Base-by-base conservation (phyloP, 306 rosid species). In the Lablab purpureus region DNA sequence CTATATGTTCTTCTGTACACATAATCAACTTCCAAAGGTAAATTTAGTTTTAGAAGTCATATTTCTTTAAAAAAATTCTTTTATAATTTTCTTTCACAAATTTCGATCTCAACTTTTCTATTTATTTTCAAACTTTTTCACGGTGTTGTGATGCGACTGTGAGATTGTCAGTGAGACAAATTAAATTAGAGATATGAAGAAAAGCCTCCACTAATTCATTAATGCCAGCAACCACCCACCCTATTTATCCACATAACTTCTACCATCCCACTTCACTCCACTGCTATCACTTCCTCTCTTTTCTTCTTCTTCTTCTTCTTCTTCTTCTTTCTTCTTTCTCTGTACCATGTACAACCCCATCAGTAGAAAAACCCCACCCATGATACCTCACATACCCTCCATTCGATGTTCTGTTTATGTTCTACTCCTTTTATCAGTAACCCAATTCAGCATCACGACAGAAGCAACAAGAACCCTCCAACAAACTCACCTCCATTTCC, bases 301-400 rank as follows among this genome's bases (percentile, higher is more conserved):
- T 32, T 32, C 4, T 32, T 32, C 36, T 32, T 32, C 36, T 32
- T 32, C 6, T 12, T 74, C n/a, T n/a, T n/a, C n/a, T n/a, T n/a
- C n/a, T n/a, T 46, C 60, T 18, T 60, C 62, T 15, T 40, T 59
- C 37, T 59, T 19, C 25, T 50, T 50, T 58, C 21, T 40, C 71
- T 60, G 59, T 10, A 10, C 78, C 64, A 90, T 88, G 90, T 10
- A 7, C 23, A 72, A 64, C 64, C 84, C 41, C 25, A 76, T 59
- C 14, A 70, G 63, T 32, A 34, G 54, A 69, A 82, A 71, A 73
- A 25, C 75, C 56, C 25, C 77, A 65, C 63, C 89, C 43, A 66
- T 82, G 54, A 43, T 76, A 2, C 37, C 80, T 67, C 56, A 77
- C 15, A 14, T 71, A 4, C 49, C 80, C 52, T 12, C 22, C 41